Evolutionary conservation across 768 basidiomycete species (phyloP).

Genomic region (Mycena rebaudengoi): DNA sequence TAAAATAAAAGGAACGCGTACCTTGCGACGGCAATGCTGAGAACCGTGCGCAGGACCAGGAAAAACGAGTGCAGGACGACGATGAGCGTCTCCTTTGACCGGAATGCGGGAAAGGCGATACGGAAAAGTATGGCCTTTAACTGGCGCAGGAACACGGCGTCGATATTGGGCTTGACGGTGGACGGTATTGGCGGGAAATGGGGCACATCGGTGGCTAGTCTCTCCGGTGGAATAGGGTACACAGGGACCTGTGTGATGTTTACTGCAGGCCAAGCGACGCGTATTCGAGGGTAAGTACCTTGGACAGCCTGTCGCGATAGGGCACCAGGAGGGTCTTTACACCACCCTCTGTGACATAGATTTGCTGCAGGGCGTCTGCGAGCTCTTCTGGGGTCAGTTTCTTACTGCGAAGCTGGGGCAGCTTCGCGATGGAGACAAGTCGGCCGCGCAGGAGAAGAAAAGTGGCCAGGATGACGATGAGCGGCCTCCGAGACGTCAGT

Average conservation of each 20-base stretch:
- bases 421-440: slow-evolving; percentile 42
- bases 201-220: slow-evolving; percentile 60
- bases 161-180: slow-evolving; percentile 68
- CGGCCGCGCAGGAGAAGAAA: slow-evolving; percentile 62
- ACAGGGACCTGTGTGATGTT: slow-evolving; percentile 47
- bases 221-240: slow-evolving; percentile 55
- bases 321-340: slow-evolving; percentile 73
- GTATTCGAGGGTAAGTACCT: slow-evolving; percentile 49
- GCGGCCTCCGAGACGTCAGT: slow-evolving; percentile 6
- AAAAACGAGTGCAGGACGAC: slow-evolving; percentile 85
- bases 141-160: slow-evolving; percentile 74
- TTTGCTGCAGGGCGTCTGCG: slow-evolving; percentile 59
- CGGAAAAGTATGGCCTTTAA: slow-evolving; percentile 76
- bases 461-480: slow-evolving; percentile 53
- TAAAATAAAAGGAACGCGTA: background rate
- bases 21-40: slow-evolving; percentile 85
- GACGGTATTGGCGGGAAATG: slow-evolving; percentile 69
- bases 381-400: slow-evolving; percentile 51
- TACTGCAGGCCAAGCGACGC: background rate
- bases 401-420: slow-evolving; percentile 37
- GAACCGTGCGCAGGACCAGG: slow-evolving; percentile 83
- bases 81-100: slow-evolving; percentile 76
- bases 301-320: slow-evolving; percentile 67
- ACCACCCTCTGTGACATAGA: slow-evolving; percentile 72
- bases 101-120: slow-evolving; percentile 71